Base-by-base conservation (phyloP, 108 stramenopile species). In the Schizochytrium sp. region DNA sequence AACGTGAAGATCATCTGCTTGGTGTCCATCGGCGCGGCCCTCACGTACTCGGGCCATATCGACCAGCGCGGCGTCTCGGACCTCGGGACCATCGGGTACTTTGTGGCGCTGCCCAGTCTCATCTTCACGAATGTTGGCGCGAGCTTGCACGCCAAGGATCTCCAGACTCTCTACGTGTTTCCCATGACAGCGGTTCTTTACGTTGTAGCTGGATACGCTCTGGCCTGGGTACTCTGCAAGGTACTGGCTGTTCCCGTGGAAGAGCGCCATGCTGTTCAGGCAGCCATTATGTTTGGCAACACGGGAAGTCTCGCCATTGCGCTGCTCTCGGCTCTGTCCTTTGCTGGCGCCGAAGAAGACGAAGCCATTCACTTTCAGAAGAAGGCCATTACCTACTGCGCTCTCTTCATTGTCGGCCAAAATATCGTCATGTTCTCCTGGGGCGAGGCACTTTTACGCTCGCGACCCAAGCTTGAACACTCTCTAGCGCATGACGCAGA, bases 391-490 rank as follows among this genome's bases (percentile, higher is more conserved):
- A 25, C 76, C n/a, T 83, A 83, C 76, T 53, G 45, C 28, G 76
- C 76, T 6, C 51, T 83, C n/a, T 83, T 83, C 51, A 47, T 83
- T 12, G 76, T 83, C 19, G 76, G 76, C 48, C 76, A 83, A 2
- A 83, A 83, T 23, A 43, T 83, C 48, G 76, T 83, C 51, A 83
- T 83, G 76, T 83, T 83, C 51, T 53, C 48, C 48, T 83, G 76
- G 76, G 76, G 76, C 19, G 76, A 83, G 28, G 45, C 45, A 0
- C 51, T 83, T 8, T 28, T 83, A 18, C 45, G 76, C 14, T 69
- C 63, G 25, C 8, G 55, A 16, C 55, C 55, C 55, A 57, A 57
- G 55, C 8, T 57, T 8, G 55, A 34, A 34, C 2, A 34, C 34
- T 34, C 34, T 34, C 34, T 2, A 34, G 34, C 34, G 34, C 34